Evolutionary conservation across 805 yeast genomes (phyloP).

Genomic region (Hanseniaspora lachancei): DNA sequence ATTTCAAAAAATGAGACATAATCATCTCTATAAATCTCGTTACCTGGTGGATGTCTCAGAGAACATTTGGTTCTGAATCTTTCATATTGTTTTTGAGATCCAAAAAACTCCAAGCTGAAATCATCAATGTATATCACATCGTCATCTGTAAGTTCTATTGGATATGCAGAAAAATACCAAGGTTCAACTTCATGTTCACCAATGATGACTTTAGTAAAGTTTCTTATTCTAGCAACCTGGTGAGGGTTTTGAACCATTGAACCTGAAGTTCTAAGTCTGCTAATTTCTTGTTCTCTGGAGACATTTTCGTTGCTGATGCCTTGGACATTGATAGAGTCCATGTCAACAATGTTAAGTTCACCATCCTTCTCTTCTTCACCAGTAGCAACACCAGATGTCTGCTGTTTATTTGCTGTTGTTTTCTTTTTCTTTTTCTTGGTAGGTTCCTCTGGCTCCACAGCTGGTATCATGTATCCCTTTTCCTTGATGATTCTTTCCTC

Average conservation of each 20-base stretch:
- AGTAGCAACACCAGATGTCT: conserved; percentile 17
- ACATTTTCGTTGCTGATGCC: conserved; percentile 60
- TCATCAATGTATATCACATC: conserved; percentile 86
- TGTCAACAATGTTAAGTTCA: conserved; percentile 57
- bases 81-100: conserved; percentile 81
- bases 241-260: conserved; percentile 86
- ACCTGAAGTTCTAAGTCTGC: conserved; percentile 84
- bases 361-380: conserved; percentile 21
- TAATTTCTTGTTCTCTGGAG: conserved; percentile 81
- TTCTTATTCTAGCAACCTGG: conserved; percentile 84
- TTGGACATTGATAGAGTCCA: conserved; percentile 74
- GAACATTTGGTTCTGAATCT: conserved; percentile 80
- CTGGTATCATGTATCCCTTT: conserved; percentile 55
- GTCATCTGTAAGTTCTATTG: conserved; percentile 83
- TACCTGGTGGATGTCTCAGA: conserved; percentile 93
- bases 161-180: conserved; percentile 98
- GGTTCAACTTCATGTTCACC: conserved; percentile 93
- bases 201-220: conserved; percentile 61
- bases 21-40: conserved; percentile 88
- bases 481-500: conserved; percentile 59
- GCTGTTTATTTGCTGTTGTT: conserved; percentile 19
- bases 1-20: conserved; percentile 91
- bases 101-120: conserved; percentile 77
- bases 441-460: conserved; percentile 32
- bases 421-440: conserved; percentile 29